Evolutionary conservation across 441 rosid species (phyloP), one percentile per base, ranked within the genome.

Genomic region (Euphorbia neoarborescens): DNA sequence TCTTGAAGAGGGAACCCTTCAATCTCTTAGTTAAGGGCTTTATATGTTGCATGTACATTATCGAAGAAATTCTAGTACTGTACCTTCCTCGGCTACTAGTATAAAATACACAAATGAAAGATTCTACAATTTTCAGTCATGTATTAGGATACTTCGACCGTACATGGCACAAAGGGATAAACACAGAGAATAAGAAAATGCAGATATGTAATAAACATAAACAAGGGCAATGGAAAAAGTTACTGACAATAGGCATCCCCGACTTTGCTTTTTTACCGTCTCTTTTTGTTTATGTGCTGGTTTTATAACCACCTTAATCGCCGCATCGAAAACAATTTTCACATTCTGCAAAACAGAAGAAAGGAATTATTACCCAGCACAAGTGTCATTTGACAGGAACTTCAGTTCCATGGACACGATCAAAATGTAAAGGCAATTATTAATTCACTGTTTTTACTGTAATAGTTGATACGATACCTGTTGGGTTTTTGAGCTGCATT

Each of bases 401-500:
- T 58, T 56, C 32, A 63, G 15, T 53, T 38, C 51, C 20, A 25
- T 51, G 51, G 67, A 34, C 7, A 32, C 46, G 24, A 68, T 14
- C n/a, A 48, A 37, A 32, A 32, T 32, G 4, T 32, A 32, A 32
- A 32, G 34, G 34, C n/a, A n/a, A n/a, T n/a, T n/a, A n/a, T n/a
- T 3, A 62, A 37, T 70, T n/a, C 20, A 44, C 24, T 51, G 59
- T 60, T 9, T 69, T 54, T 15, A 68, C 60, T n/a, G 62, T 71
- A 62, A 17, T 56, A 65, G 30, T 14, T 28, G 72, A 61, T 81
- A 54, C 17, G 24, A 19, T 22, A 74, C 77, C 73, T 74, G 77
- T 68, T 90, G 99, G 77, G 99, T 92, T 85, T 90, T 95, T 38
- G 98, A 92, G 89, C 99, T 95, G 85, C 99, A 95, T 74, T 95